These are phyloP conservation scores for Diddensiella santjacobensis DNA, from an alignment of 805 yeast genomes.

Conservation along the genomic window DNA sequence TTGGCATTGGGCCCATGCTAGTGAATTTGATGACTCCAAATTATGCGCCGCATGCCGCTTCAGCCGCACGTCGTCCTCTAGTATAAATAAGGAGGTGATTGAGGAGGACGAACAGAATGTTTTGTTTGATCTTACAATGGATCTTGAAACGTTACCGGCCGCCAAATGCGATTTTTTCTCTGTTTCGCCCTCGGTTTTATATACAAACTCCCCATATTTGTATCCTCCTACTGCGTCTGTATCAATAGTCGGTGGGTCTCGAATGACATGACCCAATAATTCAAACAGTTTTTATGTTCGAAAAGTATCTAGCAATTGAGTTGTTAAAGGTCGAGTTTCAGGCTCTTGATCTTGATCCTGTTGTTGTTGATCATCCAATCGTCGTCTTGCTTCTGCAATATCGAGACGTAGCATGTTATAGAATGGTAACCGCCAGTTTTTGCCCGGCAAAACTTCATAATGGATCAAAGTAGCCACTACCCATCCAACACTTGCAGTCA, in stretches of 20 bases:
- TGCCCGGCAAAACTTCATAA: slow-evolving; percentile 39
- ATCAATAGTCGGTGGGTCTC: neutral
- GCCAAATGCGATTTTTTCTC: neutral
- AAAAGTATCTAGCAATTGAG: neutral
- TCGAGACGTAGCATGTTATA: neutral
- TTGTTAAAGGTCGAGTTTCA: neutral
- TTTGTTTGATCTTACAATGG: neutral
- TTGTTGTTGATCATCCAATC: neutral
- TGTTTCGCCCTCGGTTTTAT: neutral
- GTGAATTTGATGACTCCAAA: neutral
- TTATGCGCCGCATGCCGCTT: neutral
- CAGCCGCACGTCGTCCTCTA: too few species aligned
- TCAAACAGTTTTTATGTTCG: too few species aligned
- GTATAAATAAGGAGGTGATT: too few species aligned
- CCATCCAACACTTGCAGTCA: slow-evolving; percentile 37
- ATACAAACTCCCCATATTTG: neutral
- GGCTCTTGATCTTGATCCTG: neutral
- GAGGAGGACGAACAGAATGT: neutral
- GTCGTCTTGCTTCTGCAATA: neutral
- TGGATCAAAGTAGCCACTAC: slow-evolving; percentile 34
- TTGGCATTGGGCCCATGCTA: neutral
- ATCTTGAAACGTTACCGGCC: neutral
- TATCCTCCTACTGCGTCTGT: neutral
- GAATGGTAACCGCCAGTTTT: slow-evolving; percentile 38
- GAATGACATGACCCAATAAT: too few species aligned